Conservation (phyloP, 768 basidiomycete species). For the Holtermanniella nyarrowii region DNA sequence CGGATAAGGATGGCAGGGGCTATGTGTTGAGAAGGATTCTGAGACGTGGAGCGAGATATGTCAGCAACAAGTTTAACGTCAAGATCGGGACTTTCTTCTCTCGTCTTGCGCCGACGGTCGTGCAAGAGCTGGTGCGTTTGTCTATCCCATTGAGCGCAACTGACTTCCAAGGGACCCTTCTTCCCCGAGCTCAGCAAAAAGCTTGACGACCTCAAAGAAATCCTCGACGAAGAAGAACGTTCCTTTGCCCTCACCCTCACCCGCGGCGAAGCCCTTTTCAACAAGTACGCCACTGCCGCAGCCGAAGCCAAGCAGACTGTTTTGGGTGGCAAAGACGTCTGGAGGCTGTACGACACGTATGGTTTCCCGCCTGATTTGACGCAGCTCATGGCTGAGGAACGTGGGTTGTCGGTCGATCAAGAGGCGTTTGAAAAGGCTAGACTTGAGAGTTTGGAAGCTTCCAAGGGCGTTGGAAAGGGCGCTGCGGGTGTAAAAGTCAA, state of each 20-base stretch:
- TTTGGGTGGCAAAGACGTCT: constrained; percentile 84
- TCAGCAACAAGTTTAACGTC: constrained; percentile 85
- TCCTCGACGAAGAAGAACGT: constrained; percentile 93
- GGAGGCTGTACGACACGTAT: constrained; percentile 95
- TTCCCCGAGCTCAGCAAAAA: constrained; percentile 90
- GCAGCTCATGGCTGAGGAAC: constrained; percentile 91
- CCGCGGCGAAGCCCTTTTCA: constrained; percentile 91
- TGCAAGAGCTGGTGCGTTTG: constrained; percentile 68
- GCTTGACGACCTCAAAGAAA: constrained; percentile 75
- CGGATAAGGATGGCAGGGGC: constrained; percentile 90
- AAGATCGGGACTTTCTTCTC: constrained; percentile 93
- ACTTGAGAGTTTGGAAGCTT: constrained; percentile 77
- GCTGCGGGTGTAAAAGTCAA: constrained; percentile 57
- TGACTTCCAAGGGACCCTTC: constrained; percentile 53
- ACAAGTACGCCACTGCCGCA: constrained; percentile 66
- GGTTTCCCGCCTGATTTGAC: constrained; percentile 97
- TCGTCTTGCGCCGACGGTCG: constrained; percentile 73
- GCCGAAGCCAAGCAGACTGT: constrained; percentile 53
- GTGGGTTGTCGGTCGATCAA: constrained; percentile 72
- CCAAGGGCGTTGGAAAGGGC: constrained; percentile 64
- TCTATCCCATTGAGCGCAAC: not conserved
- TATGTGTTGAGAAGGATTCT: constrained; percentile 94
- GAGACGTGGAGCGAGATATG: constrained; percentile 86
- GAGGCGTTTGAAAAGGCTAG: constrained; percentile 82
- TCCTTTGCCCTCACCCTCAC: constrained; percentile 96